Evolutionary conservation across 139 green algal genomes (phyloP).

Genomic region (Axilococcus clingmanii): DNA sequence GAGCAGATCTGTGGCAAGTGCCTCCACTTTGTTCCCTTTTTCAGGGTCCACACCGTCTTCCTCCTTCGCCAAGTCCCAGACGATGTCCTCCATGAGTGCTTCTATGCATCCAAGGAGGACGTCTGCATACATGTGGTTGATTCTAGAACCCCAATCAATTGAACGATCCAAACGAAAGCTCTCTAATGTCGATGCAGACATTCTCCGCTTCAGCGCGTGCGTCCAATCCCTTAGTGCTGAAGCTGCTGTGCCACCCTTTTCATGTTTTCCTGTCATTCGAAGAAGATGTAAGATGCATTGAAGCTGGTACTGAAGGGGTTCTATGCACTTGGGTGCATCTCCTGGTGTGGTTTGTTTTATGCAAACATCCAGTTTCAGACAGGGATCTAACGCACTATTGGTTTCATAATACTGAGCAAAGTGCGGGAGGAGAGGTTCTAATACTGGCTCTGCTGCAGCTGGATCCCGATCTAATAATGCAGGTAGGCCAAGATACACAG

Average conservation of each 20-base stretch:
- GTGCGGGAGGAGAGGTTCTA: constrained; percentile 42
- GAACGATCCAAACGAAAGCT: constrained; percentile 19
- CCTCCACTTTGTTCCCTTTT: neutral
- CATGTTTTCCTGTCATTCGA: too few species aligned
- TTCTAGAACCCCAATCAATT: constrained; percentile 8
- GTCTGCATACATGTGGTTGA: constrained; percentile 13
- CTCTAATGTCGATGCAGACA: constrained; percentile 17
- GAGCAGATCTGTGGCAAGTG: constrained; percentile 7
- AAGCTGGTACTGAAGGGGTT: constrained; percentile 40
- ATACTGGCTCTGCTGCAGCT: constrained; percentile 25
- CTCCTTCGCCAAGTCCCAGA: constrained; percentile 9
- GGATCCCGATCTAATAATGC: constrained; percentile 18
- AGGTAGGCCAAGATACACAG: constrained; percentile 19
- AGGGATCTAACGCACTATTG: constrained; percentile 14
- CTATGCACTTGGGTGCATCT: constrained; percentile 15
- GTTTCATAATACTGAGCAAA: constrained; percentile 17
- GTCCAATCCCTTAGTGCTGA: constrained; percentile 4
- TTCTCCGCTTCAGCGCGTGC: constrained; percentile 5
- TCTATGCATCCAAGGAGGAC: constrained; percentile 34
- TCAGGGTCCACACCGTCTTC: neutral
- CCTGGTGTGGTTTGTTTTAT: constrained; percentile 7
- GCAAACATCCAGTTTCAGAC: constrained; percentile 30
- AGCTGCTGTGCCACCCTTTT: neutral
- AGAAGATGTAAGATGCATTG: constrained; percentile 14
- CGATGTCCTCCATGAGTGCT: constrained; percentile 39